phyloP scores from a whole-genome alignment of 2,329 filamentous ascomycete species.

The Gaeumannomyces sp. region DNA sequence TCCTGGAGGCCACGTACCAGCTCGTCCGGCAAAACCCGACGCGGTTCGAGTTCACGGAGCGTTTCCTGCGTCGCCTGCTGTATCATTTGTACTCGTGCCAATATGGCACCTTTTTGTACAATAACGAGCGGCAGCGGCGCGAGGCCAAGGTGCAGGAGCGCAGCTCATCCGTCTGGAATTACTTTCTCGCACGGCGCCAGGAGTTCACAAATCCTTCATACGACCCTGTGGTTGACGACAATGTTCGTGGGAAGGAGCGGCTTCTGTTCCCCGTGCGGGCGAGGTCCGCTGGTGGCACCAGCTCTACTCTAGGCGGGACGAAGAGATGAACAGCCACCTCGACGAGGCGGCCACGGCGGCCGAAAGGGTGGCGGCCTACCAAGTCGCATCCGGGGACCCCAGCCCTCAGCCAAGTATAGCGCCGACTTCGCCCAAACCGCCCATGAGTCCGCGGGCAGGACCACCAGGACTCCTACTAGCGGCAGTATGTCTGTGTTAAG shows the following conservation, averaged over 20 bases:
- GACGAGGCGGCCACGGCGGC: slow-evolving; percentile 48
- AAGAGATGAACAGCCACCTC: slow-evolving; percentile 80
- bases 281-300: slow-evolving; percentile 94
- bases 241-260: slow-evolving; percentile 70
- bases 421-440: slow-evolving; percentile 3
- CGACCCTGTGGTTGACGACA: slow-evolving; percentile 68
- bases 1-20: slow-evolving; percentile 90
- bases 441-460: slow-evolving; percentile 26
- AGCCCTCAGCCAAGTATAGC: slow-evolving; percentile 28
- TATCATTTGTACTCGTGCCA: slow-evolving; percentile 96
- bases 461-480: slow-evolving; percentile 27
- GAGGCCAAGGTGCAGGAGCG: slow-evolving; percentile 62
- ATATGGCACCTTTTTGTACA: slow-evolving; percentile 94
- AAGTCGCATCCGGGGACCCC: slow-evolving; percentile 17
- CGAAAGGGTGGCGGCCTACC: slow-evolving; percentile 27
- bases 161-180: slow-evolving; percentile 90
- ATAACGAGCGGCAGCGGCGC: slow-evolving; percentile 82
- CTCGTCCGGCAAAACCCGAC: slow-evolving; percentile 77
- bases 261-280: slow-evolving; percentile 73
- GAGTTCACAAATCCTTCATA: slow-evolving; percentile 84
- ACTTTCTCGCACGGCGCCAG: slow-evolving; percentile 73
- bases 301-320: slow-evolving; percentile 75
- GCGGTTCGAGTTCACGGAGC: slow-evolving; percentile 93
- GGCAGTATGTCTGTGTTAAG: slow-evolving; percentile 12
- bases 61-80: slow-evolving; percentile 79